Base-by-base conservation (phyloP, 371 early-diverging fungal species). In the Mucor sp. region DNA sequence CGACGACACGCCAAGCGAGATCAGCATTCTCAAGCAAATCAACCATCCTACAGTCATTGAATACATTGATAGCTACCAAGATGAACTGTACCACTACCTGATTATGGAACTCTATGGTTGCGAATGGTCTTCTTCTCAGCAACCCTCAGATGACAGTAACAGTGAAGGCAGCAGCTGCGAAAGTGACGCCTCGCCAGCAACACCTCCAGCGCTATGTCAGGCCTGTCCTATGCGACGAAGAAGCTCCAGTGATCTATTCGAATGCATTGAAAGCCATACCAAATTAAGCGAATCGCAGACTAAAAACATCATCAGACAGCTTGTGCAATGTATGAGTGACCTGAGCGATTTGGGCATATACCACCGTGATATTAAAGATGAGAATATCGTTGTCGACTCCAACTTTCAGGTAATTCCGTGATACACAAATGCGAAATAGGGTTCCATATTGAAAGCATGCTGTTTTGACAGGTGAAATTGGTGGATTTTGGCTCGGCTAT, bases 401-500 rank as follows among this genome's bases (percentile, higher is more conserved):
- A 58, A 81, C 7, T 65, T 56, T 19, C 59, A 69, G 17, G 70
- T 73, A 68, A 35, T 23, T 23, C 21, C 17, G 33, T 6, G 17
- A 3, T 33, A 41, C 4, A n/a, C 23, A 6, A 27, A 3, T 33
- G 41, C 4, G 25, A 39, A 9, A 25, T 19, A 39, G 14, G 28
- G 14, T 15, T 17, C 0, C 7, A 30, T 33, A 14, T 17, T 50
- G 55, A 21, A n/a, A 61, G 30, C 35, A 19, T 65, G 6, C 23
- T 28, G 25, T 19, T 61, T n/a, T 44, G 35, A 53, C 41, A 72
- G 73, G 63, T 74, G 50, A 74, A 74, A 61, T 62, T 91, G 56
- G 87, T 91, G 58, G 91, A 90, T 63, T 91, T 91, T 79, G 91
- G 91, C 25, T 62, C 74, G 48, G 74, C 74, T 28, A 63, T 69